Evolutionary conservation across 2,329 filamentous ascomycete species (phyloP), one percentile per base, ranked within the genome.

Genomic region (Penicillium psychrosexuale): DNA sequence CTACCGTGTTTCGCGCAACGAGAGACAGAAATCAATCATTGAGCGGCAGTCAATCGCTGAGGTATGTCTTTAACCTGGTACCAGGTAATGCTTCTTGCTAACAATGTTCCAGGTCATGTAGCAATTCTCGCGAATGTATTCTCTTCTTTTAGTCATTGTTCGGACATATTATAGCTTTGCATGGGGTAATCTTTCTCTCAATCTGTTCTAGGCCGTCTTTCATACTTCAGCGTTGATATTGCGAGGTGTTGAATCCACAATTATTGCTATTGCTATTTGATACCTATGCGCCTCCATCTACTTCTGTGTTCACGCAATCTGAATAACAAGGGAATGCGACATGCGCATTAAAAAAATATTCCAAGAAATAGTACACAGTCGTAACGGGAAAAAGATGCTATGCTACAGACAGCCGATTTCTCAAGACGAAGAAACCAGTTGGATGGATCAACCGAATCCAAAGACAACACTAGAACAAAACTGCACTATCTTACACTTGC

Each of bases 21-120:
- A 88, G 64, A 84, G 83, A 65, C 92, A 97, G 77, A 93, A 96
- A 72, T 96, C 89, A 59, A 83, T 88, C 50, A 97, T 99, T 71
- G 84, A 88, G 71, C 82, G 84, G 71, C 79, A 82, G 62, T 78
- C 75, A 9, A 80, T 82, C 63, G 75, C 76, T 53, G 78, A 79
- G 67, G 77, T 81, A 58, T 63, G 71, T 64, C 40, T 31, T 42
- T 17, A 8, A 22, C 15, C 6, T n/a, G 11, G 0, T 8, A 1
- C n/a, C 6, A 15, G 9, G 40, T 30, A 11, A 24, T 31, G 3
- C 1, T 31, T 40, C 9, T 28, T 50, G 27, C 61, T 63, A 54
- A 63, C 28, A 17, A 30, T 8, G 3, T 28, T 27, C 24, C 19
- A 64, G 62, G 62, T 64, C 53, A 59, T 64, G 61, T 64, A 58